Evolutionary conservation across 441 rosid genomes (phyloP).

Genomic region (Geranium incanum): DNA sequence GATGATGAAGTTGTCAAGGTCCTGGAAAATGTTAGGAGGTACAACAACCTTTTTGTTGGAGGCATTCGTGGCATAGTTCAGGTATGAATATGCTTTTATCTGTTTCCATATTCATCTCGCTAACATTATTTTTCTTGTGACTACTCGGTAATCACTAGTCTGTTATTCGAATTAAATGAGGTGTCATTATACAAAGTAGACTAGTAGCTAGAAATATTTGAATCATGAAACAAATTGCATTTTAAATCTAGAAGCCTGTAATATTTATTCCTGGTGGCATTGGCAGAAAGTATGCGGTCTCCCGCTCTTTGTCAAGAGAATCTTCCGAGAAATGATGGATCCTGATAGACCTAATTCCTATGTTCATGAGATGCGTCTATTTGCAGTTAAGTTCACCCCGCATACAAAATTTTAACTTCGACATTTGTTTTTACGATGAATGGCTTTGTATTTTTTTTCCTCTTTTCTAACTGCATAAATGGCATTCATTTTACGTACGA

Average conservation of each 20-base stretch:
- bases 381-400: conserved; percentile 50
- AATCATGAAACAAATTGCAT: neutral
- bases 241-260: conserved; percentile 14
- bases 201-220: neutral
- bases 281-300: conserved; percentile 52
- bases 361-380: conserved; percentile 53
- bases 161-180: neutral
- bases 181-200: neutral
- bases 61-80: conserved; percentile 51
- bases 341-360: conserved; percentile 49
- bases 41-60: conserved; percentile 65
- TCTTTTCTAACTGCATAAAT: neutral
- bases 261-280: conserved; percentile 19
- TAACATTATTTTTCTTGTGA: neutral
- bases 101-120: neutral
- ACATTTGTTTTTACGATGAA: neutral
- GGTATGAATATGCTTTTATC: conserved; percentile 28
- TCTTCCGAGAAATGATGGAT: conserved; percentile 57
- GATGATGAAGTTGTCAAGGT: conserved; percentile 49
- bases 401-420: neutral
- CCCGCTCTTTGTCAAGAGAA: conserved; percentile 59
- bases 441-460: neutral
- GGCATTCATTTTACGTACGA: neutral
- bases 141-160: neutral
- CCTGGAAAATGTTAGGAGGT: conserved; percentile 45